Base-by-base conservation (phyloP, 2,329 filamentous ascomycete genomes). In the Monosporascus sp. region DNA sequence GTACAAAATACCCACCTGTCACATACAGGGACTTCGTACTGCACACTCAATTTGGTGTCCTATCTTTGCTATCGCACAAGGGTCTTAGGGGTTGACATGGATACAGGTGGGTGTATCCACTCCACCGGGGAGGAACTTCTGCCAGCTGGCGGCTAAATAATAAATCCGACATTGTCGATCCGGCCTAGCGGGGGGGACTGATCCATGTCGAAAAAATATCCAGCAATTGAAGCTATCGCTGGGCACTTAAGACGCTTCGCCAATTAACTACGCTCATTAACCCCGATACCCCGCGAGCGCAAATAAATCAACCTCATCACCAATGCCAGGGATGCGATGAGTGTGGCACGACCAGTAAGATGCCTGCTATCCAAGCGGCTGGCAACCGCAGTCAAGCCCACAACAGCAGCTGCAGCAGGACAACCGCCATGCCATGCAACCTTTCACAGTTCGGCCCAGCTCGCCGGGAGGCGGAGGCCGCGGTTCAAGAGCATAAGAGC, bases 401-500 rank as follows among this genome's bases (percentile, higher is more conserved):
- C 61, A 47, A 56, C 61, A 54, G 38, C 50, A 27, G 52, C 59
- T 48, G 59, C 52, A 52, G 52, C 60, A 37, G 51, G 20, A 44
- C 41, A 44, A 44, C 68, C 66, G 54, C 61, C 60, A 69, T 74
- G 69, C 53, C 71, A 70, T 62, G 59, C 63, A 31, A 41, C 61
- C 53, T 81, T 84, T 66, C 80, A 83, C 70, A 80, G 70, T 66
- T 80, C 80, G 47, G 68, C 76, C 47, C 67, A 71, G 47, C 71
- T 78, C 37, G 66, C 72, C 57, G 75, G 72, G 56, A 74, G 77
- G 59, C 74, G 75, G 60, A 74, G 67, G 56, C 65, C 76, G 51
- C 73, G 79, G 43, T 83, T 83, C 66, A 76, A 72, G 62, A 84
- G 74, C 66, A 69, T 83, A 61, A 75, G 70, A 55, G 80, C 79